A percentile compares a stretch with the other conserved stretches of the same genome.
Evolutionary conservation across 257 asterid genomes (phyloP).

Genomic region (Cordia subcordata): DNA sequence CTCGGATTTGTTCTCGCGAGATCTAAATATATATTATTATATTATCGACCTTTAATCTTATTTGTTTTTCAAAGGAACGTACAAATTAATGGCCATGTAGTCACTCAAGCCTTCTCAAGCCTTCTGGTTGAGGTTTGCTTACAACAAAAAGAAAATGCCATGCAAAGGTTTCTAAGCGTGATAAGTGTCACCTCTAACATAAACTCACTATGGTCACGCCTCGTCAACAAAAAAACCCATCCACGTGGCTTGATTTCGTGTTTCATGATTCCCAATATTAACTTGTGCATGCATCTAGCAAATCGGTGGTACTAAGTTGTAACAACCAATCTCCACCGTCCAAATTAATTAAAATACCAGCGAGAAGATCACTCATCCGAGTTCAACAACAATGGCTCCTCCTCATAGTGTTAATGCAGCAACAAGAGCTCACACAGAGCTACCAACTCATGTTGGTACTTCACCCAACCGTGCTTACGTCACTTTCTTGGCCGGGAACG

Average conservation of each 20-base stretch:
- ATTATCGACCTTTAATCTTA: too few species aligned
- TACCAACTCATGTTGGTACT: neutral
- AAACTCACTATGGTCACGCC: neutral
- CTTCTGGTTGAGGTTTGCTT: too few species aligned
- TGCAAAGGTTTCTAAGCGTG: too few species aligned
- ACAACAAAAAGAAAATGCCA: too few species aligned
- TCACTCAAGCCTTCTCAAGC: too few species aligned
- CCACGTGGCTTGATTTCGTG: neutral
- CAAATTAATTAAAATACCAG: neutral
- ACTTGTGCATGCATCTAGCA: too few species aligned
- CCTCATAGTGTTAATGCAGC: neutral
- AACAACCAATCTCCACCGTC: neutral
- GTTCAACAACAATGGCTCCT: neutral
- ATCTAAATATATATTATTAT: too few species aligned
- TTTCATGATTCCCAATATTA: neutral
- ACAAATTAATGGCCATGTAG: too few species aligned
- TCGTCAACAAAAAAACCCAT: neutral
- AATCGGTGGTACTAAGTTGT: neutral
- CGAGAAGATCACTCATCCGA: neutral
- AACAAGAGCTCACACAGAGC: too few species aligned
- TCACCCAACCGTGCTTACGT: conserved; percentile 22
- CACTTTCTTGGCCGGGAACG: conserved; percentile 29
- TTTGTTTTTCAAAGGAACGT: too few species aligned
- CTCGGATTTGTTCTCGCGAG: too few species aligned
- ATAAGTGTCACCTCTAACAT: too few species aligned